Base-by-base conservation (phyloP, 1,139 yeast species). In the Pichia sorboxylosa region DNA sequence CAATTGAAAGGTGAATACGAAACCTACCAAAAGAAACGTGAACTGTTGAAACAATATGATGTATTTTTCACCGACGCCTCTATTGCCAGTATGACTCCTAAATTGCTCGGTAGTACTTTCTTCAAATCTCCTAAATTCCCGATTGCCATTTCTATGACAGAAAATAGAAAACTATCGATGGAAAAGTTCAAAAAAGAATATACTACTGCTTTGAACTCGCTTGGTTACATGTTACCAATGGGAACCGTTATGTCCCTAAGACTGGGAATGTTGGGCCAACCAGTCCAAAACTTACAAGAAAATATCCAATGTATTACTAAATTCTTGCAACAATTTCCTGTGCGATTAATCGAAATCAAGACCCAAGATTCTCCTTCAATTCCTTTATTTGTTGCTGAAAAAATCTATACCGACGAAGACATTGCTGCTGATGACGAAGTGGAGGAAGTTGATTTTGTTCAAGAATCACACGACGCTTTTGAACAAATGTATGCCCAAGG, bases 61-160 rank as follows among this genome's bases (percentile, higher is more conserved):
- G 47, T 85, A 40, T 83, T 90, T 54, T 55, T 90, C 32, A 76
- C 83, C 31, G 97, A 90, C 57, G 94, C 85, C 45, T 76, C 80
- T 26, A 65, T 87, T 30, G 64, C 84, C 36, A 75, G 85, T 32
- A 64, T 82, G 40, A 66, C 87, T 60, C 98, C 98, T 34, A 74
- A 77, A 44, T 59, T 80, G 28, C 63, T 90, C 43, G 95, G 96
- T 32, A 83, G 83, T 58, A 64, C 71, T 4, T 90, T 85, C 52
- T 81, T 77, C 55, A 58, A 65, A 27, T 62, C 65, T 36, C 55
- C 61, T 38, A 82, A 82, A 51, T 56, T 76, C 20, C 97, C 97
- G 26, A 54, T 85, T 32, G 75, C 93, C 14, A 64, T 87, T 32
- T 69, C 66, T 49, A 51, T 61, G 34, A 45, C 54, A 19, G 52